Base-by-base conservation (phyloP, 2,329 filamentous ascomycete species). In the Alternaria incomplexa region DNA sequence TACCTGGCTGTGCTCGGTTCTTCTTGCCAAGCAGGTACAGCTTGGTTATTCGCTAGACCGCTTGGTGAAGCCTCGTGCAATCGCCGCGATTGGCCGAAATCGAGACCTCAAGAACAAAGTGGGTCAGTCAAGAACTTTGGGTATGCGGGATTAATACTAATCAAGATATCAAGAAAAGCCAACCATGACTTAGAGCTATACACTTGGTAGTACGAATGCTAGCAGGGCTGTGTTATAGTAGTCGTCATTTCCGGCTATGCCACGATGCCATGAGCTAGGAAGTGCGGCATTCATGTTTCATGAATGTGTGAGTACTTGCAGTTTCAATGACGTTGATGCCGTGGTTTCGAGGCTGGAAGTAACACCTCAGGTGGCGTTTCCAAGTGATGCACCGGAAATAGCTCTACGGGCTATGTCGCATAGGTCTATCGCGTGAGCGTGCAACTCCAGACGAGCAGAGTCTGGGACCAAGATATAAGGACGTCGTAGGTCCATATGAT, bases 241-340 rank as follows among this genome's bases (percentile, higher is more conserved):
- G 63, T 72, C 68, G 69, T 68, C 67, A 70, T 52, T 17, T 54
- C 30, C 55, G 69, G 71, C 69, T 68, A 64, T 72, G 69, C 64
- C 56, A 36, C 44, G 12, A 47, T 25, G 40, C 43, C 20, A 23
- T 44, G 26, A 56, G 30, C n/a, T 30, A 28, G 17, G 28, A 46
- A 23, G n/a, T 52, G n/a, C 15, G 45, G 17, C 53, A 56, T 58
- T 53, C 45, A 28, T 51, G 57, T 52, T 57, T 57, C 44, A 32
- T 46, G 25, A 36, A 54, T 25, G 32, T 45, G 25, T 45, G n/a
- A 15, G 12, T 58, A 61, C 54, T 51, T 59, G 48, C 4, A 51
- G 9, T 54, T 52, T 53, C 32, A n/a, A 25, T 62, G 54, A 53
- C 45, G 44, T 56, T 52, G 30, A 25, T 62, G 54, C 58, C 44